phyloP scores from a whole-genome alignment of 2,329 filamentous ascomycete species.

The Corynespora cassiicola region DNA sequence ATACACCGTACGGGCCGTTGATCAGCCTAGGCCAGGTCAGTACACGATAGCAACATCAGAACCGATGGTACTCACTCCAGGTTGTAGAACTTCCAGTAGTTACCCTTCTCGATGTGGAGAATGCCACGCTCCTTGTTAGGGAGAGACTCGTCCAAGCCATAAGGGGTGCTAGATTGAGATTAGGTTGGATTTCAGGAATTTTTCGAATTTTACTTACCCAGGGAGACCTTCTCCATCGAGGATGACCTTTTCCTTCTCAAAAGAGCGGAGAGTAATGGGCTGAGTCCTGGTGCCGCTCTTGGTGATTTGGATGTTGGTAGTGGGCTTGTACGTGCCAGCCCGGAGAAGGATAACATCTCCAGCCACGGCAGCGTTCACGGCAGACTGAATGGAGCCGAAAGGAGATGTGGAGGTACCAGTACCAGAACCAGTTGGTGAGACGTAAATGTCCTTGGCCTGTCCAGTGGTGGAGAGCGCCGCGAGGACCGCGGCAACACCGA shows the following conservation, averaged over 20 bases:
- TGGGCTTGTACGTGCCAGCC: conserved; percentile 54
- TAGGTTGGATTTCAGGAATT: neutral
- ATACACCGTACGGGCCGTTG: conserved; percentile 48
- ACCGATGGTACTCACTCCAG: conserved; percentile 23
- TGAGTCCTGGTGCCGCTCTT: conserved; percentile 37
- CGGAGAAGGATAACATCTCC: conserved; percentile 56
- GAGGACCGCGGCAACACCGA: conserved; percentile 2
- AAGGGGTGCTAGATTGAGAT: conserved; percentile 9
- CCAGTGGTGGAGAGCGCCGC: neutral
- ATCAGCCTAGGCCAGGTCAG: too few relatives aligned
- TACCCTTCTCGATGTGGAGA: conserved; percentile 54
- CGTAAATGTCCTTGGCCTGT: conserved; percentile 48
- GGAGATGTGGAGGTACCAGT: conserved; percentile 49
- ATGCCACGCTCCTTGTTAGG: conserved; percentile 53
- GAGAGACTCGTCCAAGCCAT: conserved; percentile 11
- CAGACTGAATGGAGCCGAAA: conserved; percentile 55
- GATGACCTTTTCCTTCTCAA: conserved; percentile 17
- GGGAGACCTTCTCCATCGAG: conserved; percentile 17
- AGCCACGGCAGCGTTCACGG: conserved; percentile 54
- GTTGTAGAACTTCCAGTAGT: conserved; percentile 57
- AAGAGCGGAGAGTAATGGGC: conserved; percentile 16
- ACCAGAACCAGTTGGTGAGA: conserved; percentile 51
- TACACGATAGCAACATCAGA: neutral
- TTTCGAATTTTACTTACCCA: conserved; percentile 1
- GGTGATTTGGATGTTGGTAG: conserved; percentile 56